Percentiles rank a stretch among this genome's conserved stretches.
Evolutionary conservation across 2,329 filamentous ascomycete species (phyloP).

Genomic region (Periglandula ipomoeae): DNA sequence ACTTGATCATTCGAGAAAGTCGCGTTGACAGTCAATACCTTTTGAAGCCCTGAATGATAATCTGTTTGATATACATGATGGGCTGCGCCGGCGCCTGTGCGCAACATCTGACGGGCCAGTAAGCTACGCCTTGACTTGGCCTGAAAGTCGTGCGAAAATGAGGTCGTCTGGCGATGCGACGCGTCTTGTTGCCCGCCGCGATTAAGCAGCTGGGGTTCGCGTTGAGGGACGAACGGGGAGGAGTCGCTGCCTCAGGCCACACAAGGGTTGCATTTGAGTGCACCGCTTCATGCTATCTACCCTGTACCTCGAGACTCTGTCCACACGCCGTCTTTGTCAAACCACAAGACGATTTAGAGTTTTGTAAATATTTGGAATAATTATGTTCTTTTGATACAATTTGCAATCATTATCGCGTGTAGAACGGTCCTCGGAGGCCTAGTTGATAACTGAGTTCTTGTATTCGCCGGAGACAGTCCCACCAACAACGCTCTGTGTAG

Average conservation of each 20-base stretch:
- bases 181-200: conserved; percentile 6
- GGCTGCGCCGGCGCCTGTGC: conserved; percentile 28
- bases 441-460: too few species aligned
- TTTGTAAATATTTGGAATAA: too few species aligned
- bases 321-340: too few species aligned
- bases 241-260: conserved; percentile 7
- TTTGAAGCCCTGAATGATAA: conserved; percentile 99
- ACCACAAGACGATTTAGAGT: too few species aligned
- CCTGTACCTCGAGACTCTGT: not conserved
- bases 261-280: not conserved
- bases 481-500: too few species aligned
- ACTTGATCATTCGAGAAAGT: conserved; percentile 3
- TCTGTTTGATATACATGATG: conserved; percentile 97
- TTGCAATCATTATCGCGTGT: too few species aligned
- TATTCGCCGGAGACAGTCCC: too few species aligned
- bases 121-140: conserved; percentile 14
- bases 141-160: not conserved
- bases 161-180: conserved; percentile 4
- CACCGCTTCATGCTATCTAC: not conserved
- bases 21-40: conserved; percentile 47
- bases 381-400: too few species aligned
- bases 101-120: conserved; percentile 24
- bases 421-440: too few species aligned
- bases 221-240: conserved; percentile 2
- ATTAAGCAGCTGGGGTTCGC: conserved; percentile 4